Conservation (phyloP, 352 stramenopile genomes). For the Globisporangium iwayamae region DNA sequence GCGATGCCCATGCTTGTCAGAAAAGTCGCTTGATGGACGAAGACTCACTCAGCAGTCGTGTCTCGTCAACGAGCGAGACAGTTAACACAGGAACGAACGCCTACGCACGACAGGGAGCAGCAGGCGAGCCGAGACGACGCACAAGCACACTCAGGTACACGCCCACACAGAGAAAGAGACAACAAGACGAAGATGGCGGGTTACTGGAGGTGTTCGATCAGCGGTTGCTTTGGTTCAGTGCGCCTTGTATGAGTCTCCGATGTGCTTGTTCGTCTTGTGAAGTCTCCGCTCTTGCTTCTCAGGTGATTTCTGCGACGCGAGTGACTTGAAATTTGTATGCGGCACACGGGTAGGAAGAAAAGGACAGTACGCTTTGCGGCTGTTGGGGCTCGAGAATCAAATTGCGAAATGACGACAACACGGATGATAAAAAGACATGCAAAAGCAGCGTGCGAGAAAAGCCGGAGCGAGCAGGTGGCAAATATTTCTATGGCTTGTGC, state of each 20-base stretch:
- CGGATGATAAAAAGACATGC: background rate
- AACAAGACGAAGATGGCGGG: background rate
- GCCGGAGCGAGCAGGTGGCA: background rate
- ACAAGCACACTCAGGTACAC: background rate
- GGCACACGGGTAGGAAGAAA: background rate
- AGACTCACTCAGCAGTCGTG: background rate
- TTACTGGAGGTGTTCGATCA: too few species aligned
- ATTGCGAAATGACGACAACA: slow-evolving; percentile 9
- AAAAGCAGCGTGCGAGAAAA: background rate
- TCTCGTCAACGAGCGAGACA: background rate
- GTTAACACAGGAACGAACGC: background rate
- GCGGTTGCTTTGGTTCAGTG: background rate
- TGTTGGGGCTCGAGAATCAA: slow-evolving; percentile 4
- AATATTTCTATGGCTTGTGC: background rate
- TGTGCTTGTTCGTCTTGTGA: background rate
- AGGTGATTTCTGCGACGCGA: background rate
- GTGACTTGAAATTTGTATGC: slow-evolving; percentile 4
- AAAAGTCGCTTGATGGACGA: background rate
- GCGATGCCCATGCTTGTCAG: slow-evolving; percentile 12
- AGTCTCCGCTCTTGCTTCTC: background rate
- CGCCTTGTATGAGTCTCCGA: background rate
- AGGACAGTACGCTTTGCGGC: background rate
- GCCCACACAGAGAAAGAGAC: background rate
- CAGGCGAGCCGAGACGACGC: background rate
- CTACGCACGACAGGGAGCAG: background rate